Evolutionary conservation across 129 eudicot species (phyloP), one percentile per base, ranked within the genome.

Genomic region (Centella asiatica): DNA sequence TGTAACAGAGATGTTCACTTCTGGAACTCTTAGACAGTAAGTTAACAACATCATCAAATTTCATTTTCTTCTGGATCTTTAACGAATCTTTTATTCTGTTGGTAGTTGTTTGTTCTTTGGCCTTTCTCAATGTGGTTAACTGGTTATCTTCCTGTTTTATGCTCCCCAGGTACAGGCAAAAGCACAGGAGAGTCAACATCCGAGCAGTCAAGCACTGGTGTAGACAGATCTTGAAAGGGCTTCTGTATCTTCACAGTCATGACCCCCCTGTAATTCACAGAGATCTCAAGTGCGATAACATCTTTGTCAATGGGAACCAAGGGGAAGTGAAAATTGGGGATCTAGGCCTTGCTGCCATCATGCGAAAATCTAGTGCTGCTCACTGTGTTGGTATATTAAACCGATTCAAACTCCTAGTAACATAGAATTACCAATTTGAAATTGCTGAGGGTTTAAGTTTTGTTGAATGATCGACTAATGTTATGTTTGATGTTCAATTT

Each of bases 1-100:
- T 24, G 66, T 76, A 50, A 76, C 81, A 0, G 81, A 76, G 31
- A 65, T 76, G 69, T 76, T 76, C 70, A 76, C 81, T 14, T 76
- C 81, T 44, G 81, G 81, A n/a, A 71, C 73, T 53, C 62, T 76
- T 2, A 71, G 76, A 61, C 74, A 76, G 81, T 76, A 54, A 70
- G 72, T 50, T 25, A 27, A 3, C 1, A 11, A 27, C 19, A 20
- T 17, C 2, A 23, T 42, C 13, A 24, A n/a, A 18, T 20, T 17
- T 67, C 1, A 23, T 22, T 55, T 55, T 14, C 19, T 26, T 6
- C 1, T 34, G 8, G 1, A 5, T 31, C 9, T 51, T 39, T 52
- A 22, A 13, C 10, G 15, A 12, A 15, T 42, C 47, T 20, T 25
- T 39, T 13, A 12, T 26, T 32, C 14, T 10, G 14, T 5, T 14